A percentile compares a stretch with the other conserved stretches of the same genome.
These are phyloP conservation scores for Cystofilobasidium ferigula DNA, from an alignment of 768 basidiomycete genomes.

Conservation along the genomic window DNA sequence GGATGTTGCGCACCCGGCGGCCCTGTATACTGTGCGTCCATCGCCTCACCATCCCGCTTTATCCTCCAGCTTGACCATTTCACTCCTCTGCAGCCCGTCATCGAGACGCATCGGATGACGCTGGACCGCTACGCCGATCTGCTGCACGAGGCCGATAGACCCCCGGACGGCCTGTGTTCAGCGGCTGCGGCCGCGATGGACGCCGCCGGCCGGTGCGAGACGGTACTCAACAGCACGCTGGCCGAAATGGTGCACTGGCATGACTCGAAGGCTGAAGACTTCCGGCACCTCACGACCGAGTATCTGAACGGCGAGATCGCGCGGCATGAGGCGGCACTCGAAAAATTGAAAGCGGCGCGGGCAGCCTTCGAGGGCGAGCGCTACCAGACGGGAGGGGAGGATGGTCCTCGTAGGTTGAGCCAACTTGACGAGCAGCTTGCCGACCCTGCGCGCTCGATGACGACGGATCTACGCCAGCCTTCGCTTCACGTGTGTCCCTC, in stretches of 20 bases:
- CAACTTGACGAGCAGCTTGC: not conserved
- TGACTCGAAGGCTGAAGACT: slow-evolving; percentile 19
- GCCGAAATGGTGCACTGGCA: slow-evolving; percentile 32
- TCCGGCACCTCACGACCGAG: not conserved
- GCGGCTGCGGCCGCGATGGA: slow-evolving; percentile 5
- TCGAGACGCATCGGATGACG: slow-evolving; percentile 65
- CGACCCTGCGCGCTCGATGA: not conserved
- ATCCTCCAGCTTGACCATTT: not conserved
- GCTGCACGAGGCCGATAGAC: slow-evolving; percentile 35
- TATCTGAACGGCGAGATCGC: slow-evolving; percentile 22
- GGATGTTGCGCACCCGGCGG: slow-evolving; percentile 61
- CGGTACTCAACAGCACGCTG: slow-evolving; percentile 76
- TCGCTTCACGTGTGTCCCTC: slow-evolving; percentile 10
- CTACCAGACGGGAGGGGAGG: not conserved
- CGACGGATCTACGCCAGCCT: not conserved
- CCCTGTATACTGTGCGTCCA: slow-evolving; percentile 52
- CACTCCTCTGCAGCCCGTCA: slow-evolving; percentile 45
- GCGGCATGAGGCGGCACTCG: slow-evolving; percentile 5
- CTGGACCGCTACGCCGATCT: slow-evolving; percentile 56
- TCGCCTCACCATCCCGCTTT: not conserved
- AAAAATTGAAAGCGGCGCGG: not conserved
- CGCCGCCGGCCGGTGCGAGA: slow-evolving; percentile 64
- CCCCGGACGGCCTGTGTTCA: not conserved
- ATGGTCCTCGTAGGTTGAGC: not conserved
- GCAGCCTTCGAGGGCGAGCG: not conserved